Base-by-base conservation (phyloP, 108 stramenopile species). In the Nitzschia sp. region DNA sequence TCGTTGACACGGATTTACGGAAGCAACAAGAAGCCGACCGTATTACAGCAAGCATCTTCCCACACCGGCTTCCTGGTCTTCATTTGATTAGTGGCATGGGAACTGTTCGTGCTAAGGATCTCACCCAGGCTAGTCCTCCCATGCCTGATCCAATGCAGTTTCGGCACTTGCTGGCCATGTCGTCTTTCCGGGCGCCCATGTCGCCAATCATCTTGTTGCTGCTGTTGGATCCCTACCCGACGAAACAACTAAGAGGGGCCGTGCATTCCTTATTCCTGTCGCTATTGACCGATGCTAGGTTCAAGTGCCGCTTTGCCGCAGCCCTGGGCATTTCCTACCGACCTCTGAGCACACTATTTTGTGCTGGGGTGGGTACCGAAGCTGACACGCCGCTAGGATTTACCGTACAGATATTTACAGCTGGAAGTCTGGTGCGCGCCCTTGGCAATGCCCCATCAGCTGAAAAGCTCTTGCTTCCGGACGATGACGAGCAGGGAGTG, bases 361-460 rank as follows among this genome's bases (percentile, higher is more conserved):
- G 91, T 71, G 95, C 95, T 17, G 92, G 95, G 1, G 89, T 95
- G 24, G 95, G 95, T 17, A 93, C 94, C 5, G 94, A 95, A 57
- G 75, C 87, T 1, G 94, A 95, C 63, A 88, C 94, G 32, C 82
- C 87, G 28, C 65, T 95, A 29, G 84, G 86, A 70, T 95, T 95
- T 75, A 91, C 90, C 11, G 94, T 95, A 21, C 95, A 96, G 78
- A 83, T 96, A 53, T 93, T 96, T 66, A 96, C 95, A 2, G 91
- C 90, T 13, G 90, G 89, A 49, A 93, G 92, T 82, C 71, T 96
- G 31, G 88, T 96, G 5, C 83, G 82, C 42, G 91, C 94, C 1
- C 77, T 95, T 25, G 89, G 94, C 36, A 87, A 83, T 75, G 64
- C 76, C 31, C 72, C 84, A 56, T 89, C 86, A 11, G 85, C 82